phyloP scores from a whole-genome alignment of 805 yeast species.

The Maudiozyma barnettii region DNA sequence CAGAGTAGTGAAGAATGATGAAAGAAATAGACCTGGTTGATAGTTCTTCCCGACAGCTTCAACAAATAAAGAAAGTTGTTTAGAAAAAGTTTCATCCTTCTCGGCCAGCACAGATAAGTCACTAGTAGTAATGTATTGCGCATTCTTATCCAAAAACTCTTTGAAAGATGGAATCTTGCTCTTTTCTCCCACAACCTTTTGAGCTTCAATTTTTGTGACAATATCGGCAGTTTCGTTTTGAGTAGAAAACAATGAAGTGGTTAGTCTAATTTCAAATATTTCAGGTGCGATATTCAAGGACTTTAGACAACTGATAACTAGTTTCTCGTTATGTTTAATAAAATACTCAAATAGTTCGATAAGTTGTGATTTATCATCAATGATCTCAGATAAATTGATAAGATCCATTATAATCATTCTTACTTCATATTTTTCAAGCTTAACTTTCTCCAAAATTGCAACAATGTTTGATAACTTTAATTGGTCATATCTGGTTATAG shows the following conservation, averaged over 20 bases:
- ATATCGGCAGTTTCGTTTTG: conserved; percentile 24
- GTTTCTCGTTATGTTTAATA: conserved; percentile 29
- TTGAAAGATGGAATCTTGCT: conserved; percentile 20
- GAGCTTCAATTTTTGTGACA: conserved; percentile 22
- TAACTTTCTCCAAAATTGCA: conserved; percentile 27
- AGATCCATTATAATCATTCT: conserved; percentile 33
- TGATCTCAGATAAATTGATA: conserved; percentile 29
- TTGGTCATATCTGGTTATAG: conserved; percentile 37
- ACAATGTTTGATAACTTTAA: conserved; percentile 30
- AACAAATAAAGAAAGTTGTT: conserved; percentile 35
- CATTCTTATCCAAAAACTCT: conserved; percentile 24
- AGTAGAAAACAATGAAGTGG: conserved; percentile 43
- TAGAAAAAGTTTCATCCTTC: conserved; percentile 33
- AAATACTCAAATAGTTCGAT: conserved; percentile 34
- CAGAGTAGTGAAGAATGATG: conserved; percentile 30
- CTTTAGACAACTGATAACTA: conserved; percentile 33
- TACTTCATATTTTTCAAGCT: conserved; percentile 31
- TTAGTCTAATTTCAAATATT: conserved; percentile 53
- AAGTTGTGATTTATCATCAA: conserved; percentile 32
- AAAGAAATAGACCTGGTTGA: conserved; percentile 27
- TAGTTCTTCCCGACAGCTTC: conserved; percentile 34
- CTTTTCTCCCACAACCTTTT: conserved; percentile 20
- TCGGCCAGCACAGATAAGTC: conserved; percentile 28
- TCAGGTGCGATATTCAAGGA: conserved; percentile 33
- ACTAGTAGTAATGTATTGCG: conserved; percentile 21